Conservation (phyloP, 176 grass and related monocot species). For the Otatea glauca region DNA sequence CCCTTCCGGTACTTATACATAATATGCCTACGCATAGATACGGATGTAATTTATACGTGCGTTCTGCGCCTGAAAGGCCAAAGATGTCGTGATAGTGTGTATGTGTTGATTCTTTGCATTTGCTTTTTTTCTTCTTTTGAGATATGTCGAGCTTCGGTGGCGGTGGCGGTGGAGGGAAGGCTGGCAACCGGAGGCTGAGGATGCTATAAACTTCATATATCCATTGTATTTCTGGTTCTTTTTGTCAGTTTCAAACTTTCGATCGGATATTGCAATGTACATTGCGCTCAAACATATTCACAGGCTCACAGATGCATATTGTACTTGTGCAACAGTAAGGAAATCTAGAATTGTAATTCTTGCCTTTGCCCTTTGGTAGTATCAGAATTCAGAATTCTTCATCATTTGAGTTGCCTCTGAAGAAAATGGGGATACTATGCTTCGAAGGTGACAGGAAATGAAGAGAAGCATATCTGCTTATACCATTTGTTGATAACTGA, state of each 20-base stretch:
- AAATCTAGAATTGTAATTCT: slow-evolving; percentile 8
- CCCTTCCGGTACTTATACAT: slow-evolving; percentile 25
- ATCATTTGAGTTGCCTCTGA: slow-evolving; percentile 10
- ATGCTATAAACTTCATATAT: slow-evolving; percentile 14
- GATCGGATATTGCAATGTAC: neutral
- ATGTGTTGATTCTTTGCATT: neutral
- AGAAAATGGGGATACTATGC: neutral
- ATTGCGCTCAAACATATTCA: slow-evolving; percentile 11
- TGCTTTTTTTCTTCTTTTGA: neutral
- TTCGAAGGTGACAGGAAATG: neutral
- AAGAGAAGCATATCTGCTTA: neutral
- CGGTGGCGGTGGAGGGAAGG: neutral
- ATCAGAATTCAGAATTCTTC: neutral
- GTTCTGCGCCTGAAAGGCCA: neutral
- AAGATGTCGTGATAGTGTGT: neutral
- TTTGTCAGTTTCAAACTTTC: slow-evolving; percentile 2
- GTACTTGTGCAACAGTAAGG: neutral
- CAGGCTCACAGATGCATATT: neutral
- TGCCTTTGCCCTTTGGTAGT: neutral
- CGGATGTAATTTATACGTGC: neutral
- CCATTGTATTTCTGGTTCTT: neutral
- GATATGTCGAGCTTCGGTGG: slow-evolving; percentile 47
- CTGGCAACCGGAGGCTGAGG: slow-evolving; percentile 47
- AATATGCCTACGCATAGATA: neutral
- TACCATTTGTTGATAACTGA: neutral